Evolutionary conservation across 371 early-diverging fungal species (phyloP).

Genomic region (Syncephalastrum contaminatum): DNA sequence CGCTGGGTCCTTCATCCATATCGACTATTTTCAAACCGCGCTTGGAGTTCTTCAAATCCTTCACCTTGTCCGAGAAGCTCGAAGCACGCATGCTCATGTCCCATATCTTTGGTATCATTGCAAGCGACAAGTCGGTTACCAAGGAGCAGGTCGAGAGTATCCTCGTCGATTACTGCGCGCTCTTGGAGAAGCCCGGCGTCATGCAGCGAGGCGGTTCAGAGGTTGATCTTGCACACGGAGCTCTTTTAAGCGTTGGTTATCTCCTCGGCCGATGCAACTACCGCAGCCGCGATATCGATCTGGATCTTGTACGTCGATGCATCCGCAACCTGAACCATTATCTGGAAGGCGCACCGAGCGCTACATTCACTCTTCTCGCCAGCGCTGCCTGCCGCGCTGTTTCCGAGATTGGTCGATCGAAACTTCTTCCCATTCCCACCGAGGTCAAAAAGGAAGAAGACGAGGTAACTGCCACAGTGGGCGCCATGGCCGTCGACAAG

Average conservation of each 20-base stretch:
- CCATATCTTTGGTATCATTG: constrained; percentile 74
- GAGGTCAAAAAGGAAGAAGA: constrained; percentile 22
- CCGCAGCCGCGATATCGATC: constrained; percentile 48
- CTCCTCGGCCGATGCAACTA: constrained; percentile 64
- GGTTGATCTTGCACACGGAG: constrained; percentile 64
- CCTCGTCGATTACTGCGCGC: constrained; percentile 38
- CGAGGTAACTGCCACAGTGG: neutral
- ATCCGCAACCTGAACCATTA: constrained; percentile 38
- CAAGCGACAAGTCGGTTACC: constrained; percentile 50
- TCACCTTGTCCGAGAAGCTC: constrained; percentile 56
- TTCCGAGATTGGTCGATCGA: constrained; percentile 68
- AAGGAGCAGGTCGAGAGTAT: constrained; percentile 39
- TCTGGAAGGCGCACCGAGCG: constrained; percentile 41
- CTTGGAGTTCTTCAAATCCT: constrained; percentile 63
- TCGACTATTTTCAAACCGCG: constrained; percentile 56
- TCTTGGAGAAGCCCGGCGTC: constrained; percentile 30
- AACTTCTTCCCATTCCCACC: constrained; percentile 5
- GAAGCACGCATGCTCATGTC: constrained; percentile 70
- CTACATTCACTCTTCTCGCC: constrained; percentile 43
- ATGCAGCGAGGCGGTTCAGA: constrained; percentile 24
- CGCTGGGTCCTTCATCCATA: constrained; percentile 67
- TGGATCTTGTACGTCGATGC: constrained; percentile 32
- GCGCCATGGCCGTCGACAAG: constrained; percentile 8
- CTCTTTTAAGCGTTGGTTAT: constrained; percentile 69
- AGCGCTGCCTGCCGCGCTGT: constrained; percentile 63